phyloP scores from a whole-genome alignment of 306 rosid genomes.

The Pueraria montana region DNA sequence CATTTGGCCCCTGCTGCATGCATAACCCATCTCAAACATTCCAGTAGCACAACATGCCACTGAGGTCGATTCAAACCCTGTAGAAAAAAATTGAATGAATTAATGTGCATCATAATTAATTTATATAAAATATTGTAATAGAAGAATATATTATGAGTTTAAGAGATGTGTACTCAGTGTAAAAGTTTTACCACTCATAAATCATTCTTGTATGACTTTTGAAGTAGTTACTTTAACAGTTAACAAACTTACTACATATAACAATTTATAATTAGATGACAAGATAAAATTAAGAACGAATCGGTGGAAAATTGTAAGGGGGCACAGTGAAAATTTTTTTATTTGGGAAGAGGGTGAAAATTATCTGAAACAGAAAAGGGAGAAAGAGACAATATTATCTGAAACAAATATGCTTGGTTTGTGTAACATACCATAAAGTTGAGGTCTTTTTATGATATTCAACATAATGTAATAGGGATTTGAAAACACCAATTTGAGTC shows the following conservation, averaged over 20 bases:
- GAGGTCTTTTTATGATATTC: conserved; percentile 63
- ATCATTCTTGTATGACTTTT: too few relatives aligned
- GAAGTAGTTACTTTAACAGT: neutral
- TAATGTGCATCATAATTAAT: neutral
- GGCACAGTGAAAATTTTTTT: too few relatives aligned
- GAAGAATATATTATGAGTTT: neutral
- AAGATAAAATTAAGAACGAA: too few relatives aligned
- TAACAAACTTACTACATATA: neutral
- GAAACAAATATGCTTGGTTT: neutral
- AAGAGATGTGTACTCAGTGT: neutral
- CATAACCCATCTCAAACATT: conserved; percentile 88
- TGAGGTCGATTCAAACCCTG: conserved; percentile 76
- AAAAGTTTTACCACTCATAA: too few relatives aligned
- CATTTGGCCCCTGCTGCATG: conserved; percentile 66
- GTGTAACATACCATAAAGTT: conserved; percentile 62
- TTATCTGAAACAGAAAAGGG: neutral
- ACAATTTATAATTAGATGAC: neutral
- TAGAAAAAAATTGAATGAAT: neutral
- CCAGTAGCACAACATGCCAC: conserved; percentile 93
- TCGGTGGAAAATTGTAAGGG: too few relatives aligned
- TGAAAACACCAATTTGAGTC: conserved; percentile 71
- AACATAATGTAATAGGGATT: conserved; percentile 68
- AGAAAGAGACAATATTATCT: neutral
- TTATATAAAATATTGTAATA: neutral
- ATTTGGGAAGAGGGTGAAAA: neutral